Percentiles rank a stretch among this genome's conserved stretches.
Evolutionary conservation across 163 green algal genomes (phyloP).

Genomic region (Chlamydomonas reinhardtii): DNA sequence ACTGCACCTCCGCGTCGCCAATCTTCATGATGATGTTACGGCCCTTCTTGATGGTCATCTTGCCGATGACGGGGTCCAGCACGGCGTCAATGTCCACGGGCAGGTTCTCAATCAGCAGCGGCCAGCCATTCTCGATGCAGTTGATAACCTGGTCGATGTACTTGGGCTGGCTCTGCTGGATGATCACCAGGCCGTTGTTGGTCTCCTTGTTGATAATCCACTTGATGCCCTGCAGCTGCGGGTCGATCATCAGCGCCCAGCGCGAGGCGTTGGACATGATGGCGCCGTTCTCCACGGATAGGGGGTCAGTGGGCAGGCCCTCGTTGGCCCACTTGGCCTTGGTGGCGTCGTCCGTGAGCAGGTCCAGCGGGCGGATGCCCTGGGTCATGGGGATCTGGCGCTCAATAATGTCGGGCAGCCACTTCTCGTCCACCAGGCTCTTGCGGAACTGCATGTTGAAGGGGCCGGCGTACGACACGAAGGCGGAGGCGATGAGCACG

Average conservation of each 20-base stretch:
- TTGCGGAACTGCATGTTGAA: slow-evolving; percentile 89
- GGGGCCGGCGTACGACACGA: slow-evolving; percentile 92
- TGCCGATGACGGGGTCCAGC: slow-evolving; percentile 90
- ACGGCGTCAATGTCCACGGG: slow-evolving; percentile 91
- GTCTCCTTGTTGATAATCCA: slow-evolving; percentile 90
- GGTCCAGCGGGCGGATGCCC: slow-evolving; percentile 78
- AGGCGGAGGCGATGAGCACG: slow-evolving; percentile 85
- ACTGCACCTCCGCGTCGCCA: slow-evolving; percentile 82
- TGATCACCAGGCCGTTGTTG: slow-evolving; percentile 81
- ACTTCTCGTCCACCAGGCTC: slow-evolving; percentile 82
- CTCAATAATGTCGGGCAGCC: slow-evolving; percentile 84
- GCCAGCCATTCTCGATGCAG: slow-evolving; percentile 79
- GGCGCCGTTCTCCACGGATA: slow-evolving; percentile 93
- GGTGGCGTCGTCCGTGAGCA: slow-evolving; percentile 80
- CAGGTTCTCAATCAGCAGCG: slow-evolving; percentile 94
- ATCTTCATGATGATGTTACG: slow-evolving; percentile 88
- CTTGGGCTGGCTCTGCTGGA: slow-evolving; percentile 89
- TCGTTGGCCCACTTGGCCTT: slow-evolving; percentile 92
- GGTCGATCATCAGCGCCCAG: slow-evolving; percentile 95
- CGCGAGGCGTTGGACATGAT: slow-evolving; percentile 86
- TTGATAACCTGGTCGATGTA: slow-evolving; percentile 87
- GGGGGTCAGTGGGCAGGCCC: slow-evolving; percentile 87
- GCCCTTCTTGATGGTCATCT: slow-evolving; percentile 84
- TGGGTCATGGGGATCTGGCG: slow-evolving; percentile 80
- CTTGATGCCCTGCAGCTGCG: slow-evolving; percentile 92